Base-by-base conservation (phyloP, 345 rosid species). In the Citrus glauca region DNA sequence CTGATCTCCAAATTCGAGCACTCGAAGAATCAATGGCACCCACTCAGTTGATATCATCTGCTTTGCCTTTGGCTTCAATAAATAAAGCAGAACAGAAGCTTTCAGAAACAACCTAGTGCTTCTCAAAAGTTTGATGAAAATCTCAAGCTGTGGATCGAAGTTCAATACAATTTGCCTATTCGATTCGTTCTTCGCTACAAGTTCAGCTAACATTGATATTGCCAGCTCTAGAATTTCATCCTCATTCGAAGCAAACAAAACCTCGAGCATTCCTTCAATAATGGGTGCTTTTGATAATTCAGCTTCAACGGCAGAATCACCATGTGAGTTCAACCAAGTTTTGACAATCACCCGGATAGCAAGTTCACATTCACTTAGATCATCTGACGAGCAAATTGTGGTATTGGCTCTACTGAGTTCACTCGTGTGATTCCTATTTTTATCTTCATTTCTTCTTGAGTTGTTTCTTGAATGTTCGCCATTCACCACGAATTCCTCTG, bases 1-100 rank as follows among this genome's bases (percentile, higher is more conserved):
- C 66, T 86, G 91, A 38, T 85, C 89, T 16, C 91, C 93, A 7
- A 91, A 89, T 61, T 91, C 95, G 20, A 91, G 72, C 65, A 91
- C 89, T 74, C 95, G 73, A 50, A 91, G 95, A 35, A 81, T 70
- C 35, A 91, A 53, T n/a, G 89, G 85, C 32, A 91, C 80, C 91
- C 91, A 91, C 48, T 87, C 91, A 0, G 78, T 62, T 1, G 93
- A 88, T 76, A 87, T 85, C 93, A 89, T 88, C 80, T 89, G 91
- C 40, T 89, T 91, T 22, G 95, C 90, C 85, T 77, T 80, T 6
- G 93, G 93, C 81, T 82, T 89, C 82, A 87, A 65, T 33, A 79
- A 85, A 79, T 89, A 87, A 61, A 91, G 90, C 76, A 91, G 80
- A 78, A 87, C 83, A n/a, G 90, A 83, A 27, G 90, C 88, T 72